Conservation (phyloP, 441 rosid genomes). For the Jatropha podagrica region DNA sequence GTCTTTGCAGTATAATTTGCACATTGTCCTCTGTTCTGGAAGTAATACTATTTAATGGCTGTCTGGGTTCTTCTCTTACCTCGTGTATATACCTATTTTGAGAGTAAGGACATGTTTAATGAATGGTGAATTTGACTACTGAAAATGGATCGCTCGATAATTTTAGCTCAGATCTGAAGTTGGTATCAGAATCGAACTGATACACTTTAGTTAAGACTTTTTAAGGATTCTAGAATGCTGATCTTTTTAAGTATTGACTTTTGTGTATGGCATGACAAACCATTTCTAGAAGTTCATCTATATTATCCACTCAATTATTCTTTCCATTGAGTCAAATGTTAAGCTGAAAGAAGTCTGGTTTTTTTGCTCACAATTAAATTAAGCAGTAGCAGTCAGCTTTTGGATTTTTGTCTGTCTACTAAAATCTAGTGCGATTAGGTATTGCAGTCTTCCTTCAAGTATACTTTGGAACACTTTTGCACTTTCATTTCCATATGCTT, state of each 20-base stretch:
- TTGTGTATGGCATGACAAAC: neutral
- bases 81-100: neutral
- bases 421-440: neutral
- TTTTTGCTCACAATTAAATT: neutral
- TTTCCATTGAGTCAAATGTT: neutral
- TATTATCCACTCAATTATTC: neutral
- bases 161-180: neutral
- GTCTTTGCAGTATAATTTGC: neutral
- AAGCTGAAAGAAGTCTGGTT: neutral
- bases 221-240: neutral
- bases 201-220: neutral
- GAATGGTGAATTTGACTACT: neutral
- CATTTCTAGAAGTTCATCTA: neutral
- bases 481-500: neutral
- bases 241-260: neutral
- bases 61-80: neutral
- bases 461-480: neutral
- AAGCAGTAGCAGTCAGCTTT: neutral
- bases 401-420: neutral
- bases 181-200: neutral
- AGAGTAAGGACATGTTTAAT: neutral
- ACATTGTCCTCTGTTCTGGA: neutral
- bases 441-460: neutral
- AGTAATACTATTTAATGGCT: neutral
- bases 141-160: neutral